Base-by-base conservation (phyloP, 192 early-diverging fungal species). In the Linnemannia elongata region DNA sequence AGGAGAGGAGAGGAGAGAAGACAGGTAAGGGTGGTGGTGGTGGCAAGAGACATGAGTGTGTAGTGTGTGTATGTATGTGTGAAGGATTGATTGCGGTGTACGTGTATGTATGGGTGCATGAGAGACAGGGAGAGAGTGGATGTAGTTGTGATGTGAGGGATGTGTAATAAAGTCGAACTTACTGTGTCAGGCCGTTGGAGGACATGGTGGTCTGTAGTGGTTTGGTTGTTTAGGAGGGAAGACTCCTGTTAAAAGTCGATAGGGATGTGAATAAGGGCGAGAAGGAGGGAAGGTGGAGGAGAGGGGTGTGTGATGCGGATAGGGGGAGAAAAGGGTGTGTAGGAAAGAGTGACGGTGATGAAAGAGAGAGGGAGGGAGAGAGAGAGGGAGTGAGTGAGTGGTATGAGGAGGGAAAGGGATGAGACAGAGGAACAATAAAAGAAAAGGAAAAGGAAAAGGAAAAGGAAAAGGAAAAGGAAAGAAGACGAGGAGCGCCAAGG, bases 131-230 rank as follows among this genome's bases (percentile, higher is more conserved):
- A 4, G 38, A 39, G 38, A 39, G 38, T 39, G 38, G 38, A 39
- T 39, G 38, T 39, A 4, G 1, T 1, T 0, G 8, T 44, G 44
- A 7, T 1, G 47, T 49, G 47, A 49, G 20, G 0, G 49, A n/a
- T n/a, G n/a, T n/a, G 7, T 57, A 57, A 30, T 8, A 33, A 33
- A 66, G 60, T 66, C 60, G 27, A 66, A 66, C 60, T 66, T 66
- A 66, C 81, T 72, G 69, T 18, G 54, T 77, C 55, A 55, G 74
- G 47, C 41, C 75, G 66, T 30, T 76, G 39, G 75, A 76, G 44
- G 69, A 36, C 52, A 77, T 82, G 52, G 47, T 76, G 38, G 33
- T 44, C 76, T 3, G 39, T 33, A 55, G 9, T 44, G 13, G 12
- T 69, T 24, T 10, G n/a, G 42, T 44, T 42, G 45, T 2, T 79